Base-by-base conservation (phyloP, 2,329 filamentous ascomycete genomes). In the Trichoderma sp. region DNA sequence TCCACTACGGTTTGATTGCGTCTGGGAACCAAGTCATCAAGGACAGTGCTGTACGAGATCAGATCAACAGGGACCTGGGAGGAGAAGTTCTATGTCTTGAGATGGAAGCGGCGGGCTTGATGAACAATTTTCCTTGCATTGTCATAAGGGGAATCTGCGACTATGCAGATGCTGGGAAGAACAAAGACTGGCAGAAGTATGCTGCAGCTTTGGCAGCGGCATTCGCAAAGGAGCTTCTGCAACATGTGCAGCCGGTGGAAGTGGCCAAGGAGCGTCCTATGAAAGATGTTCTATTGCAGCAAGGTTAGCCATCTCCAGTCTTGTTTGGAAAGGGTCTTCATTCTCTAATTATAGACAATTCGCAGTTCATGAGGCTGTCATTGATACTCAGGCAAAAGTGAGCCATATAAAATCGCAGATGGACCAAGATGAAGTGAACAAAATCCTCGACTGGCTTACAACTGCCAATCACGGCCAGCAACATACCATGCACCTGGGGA, bases 371-470 rank as follows among this genome's bases (percentile, higher is more conserved):
- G 15, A 17, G 2, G 44, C 21, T 43, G 24, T 24, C 2, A 5
- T 17, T 6, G 19, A 24, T 69, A 41, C 67, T 66, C 0, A 3
- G 7, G 3, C 9, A 0, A 47, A n/a, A 12, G 17, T 60, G 10
- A 34, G 9, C 30, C 15, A 24, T 69, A 34, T 67, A 63, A 0
- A 4, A 5, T 6, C 9, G 1, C 30, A n/a, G 5, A 24, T 60
- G 30, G 28, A 14, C 5, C 48, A 26, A 5, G 17, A 41, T 7
- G 45, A 50, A 43, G 45, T 41, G 9, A 24, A 2, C 14, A 3
- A 7, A 60, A 58, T 79, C 21, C 69, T 76, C 0, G 61, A 77
- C 7, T 82, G 80, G 81, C 69, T 83, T 9, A 75, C 77, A 0
- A 67, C 71, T 4, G 60, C 71, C 2, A 71, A 80, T 30, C 79